Base-by-base conservation (phyloP, 108 stramenopile genomes). In the Nannochloropsis salina region DNA sequence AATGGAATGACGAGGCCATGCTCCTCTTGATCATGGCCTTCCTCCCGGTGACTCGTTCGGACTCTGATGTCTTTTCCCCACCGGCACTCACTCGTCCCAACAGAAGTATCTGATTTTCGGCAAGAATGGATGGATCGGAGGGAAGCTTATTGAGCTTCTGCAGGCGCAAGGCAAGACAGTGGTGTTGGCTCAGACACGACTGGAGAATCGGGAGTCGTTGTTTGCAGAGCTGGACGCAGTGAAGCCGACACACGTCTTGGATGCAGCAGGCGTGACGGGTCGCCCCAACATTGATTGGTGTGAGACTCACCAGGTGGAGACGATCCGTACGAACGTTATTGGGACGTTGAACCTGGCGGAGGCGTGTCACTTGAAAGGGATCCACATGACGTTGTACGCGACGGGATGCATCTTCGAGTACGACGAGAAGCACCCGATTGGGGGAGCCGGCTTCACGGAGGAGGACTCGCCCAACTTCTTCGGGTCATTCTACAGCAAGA, bases 281-380 rank as follows among this genome's bases (percentile, higher is more conserved):
- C 96, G 98, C 41, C 99, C 99, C 80, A 99, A 99, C 93, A 97
- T 99, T 86, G 99, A 99, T 90, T 99, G 99, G 99, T 99, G 99
- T 86, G 99, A 99, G 84, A 94, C 94, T 84, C 92, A 99, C 92
- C 96, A 95, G 87, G 94, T 93, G 22, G 96, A 96, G 80, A 98
- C 97, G 9, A 94, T 99, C 84, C 94, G 98, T 18, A 93, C 96
- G 83, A 99, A 99, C 87, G 97, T 99, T 41, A 94, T 98, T 83
- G 99, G 99, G 83, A 97, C 96, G 1, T 87, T 99, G 51, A 98
- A 95, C 90, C 85, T 98, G 21, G 96, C 96, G 21, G 98, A 99
- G 87, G 84, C 97, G 2, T 95, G 95, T 88, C 90, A 93, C 82
- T 84, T 88, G 85, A 90, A 93, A 11, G 92, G 92, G 79, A 97